Evolutionary conservation across 495 filamentous ascomycete species (phyloP).

Genomic region (Daldinia grandis): DNA sequence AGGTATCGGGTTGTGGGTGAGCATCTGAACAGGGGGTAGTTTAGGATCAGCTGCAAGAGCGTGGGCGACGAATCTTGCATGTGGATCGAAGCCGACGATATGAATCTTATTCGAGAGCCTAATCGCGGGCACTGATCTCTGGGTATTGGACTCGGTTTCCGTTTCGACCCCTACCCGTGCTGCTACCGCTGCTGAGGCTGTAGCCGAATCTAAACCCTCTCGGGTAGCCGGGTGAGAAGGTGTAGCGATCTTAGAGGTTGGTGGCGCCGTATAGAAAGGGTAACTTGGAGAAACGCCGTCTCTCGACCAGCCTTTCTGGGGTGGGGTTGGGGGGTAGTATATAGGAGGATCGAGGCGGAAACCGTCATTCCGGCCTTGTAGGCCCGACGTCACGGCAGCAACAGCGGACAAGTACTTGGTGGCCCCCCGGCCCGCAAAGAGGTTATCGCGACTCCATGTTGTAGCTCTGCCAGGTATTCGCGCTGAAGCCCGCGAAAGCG

Average conservation of each 20-base stretch:
- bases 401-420: slow-evolving; percentile 38
- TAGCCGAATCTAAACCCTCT: background rate
- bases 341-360: slow-evolving; percentile 36
- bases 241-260: background rate
- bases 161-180: background rate
- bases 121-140: background rate
- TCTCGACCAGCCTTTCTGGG: background rate
- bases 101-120: slow-evolving; percentile 53
- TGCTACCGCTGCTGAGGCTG: background rate
- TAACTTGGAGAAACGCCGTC: slow-evolving; percentile 3
- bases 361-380: slow-evolving; percentile 10
- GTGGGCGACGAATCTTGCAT: slow-evolving; percentile 62
- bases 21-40: slow-evolving; percentile 43
- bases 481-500: slow-evolving; percentile 62
- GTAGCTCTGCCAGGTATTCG: slow-evolving; percentile 57
- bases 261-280: slow-evolving; percentile 20
- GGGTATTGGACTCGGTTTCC: background rate
- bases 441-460: slow-evolving; percentile 60
- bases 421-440: slow-evolving; percentile 61
- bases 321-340: slow-evolving; percentile 14
- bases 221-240: background rate
- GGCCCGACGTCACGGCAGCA: background rate
- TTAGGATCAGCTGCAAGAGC: slow-evolving; percentile 51
- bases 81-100: slow-evolving; percentile 59
- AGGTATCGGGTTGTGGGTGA: slow-evolving; percentile 36